Evolutionary conservation across 108 stramenopile genomes (phyloP).

Genomic region (Nitzschia putrida): DNA sequence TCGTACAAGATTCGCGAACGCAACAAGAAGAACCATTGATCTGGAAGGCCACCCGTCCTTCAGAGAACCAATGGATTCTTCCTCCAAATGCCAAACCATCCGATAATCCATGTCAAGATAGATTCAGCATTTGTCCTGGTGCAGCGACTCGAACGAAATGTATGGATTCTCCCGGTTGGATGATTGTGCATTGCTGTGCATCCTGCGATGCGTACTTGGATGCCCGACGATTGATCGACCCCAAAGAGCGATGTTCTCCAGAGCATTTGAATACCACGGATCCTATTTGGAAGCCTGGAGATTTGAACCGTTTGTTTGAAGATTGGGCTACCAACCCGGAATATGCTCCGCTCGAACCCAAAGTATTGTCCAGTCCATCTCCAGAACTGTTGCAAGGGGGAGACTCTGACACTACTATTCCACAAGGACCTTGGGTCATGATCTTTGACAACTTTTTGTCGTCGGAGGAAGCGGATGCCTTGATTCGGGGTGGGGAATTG

Average conservation of each 20-base stretch:
- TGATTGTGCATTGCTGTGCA: conserved; percentile 66
- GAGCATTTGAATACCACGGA: conserved; percentile 54
- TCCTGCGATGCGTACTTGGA: conserved; percentile 57
- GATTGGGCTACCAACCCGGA: conserved; percentile 44
- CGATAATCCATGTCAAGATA: conserved; percentile 50
- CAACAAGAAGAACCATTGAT: conserved; percentile 3
- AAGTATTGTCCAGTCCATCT: conserved; percentile 18
- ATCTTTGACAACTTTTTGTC: conserved; percentile 79
- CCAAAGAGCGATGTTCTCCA: conserved; percentile 49
- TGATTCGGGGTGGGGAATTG: conserved; percentile 50
- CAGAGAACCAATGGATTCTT: conserved; percentile 8
- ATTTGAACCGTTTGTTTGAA: conserved; percentile 56
- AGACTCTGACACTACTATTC: background rate
- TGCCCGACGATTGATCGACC: conserved; percentile 48
- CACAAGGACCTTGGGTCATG: conserved; percentile 69
- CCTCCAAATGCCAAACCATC: conserved; percentile 52
- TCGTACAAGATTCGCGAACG: conserved; percentile 33
- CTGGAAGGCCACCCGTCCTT: background rate
- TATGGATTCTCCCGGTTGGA: conserved; percentile 48
- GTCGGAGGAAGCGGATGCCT: conserved; percentile 54
- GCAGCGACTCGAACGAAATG: conserved; percentile 44
- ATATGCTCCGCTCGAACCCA: conserved; percentile 30
- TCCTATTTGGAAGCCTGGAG: conserved; percentile 65
- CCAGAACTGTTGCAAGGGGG: conserved; percentile 21
- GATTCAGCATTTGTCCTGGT: conserved; percentile 41